Evolutionary conservation across 495 filamentous ascomycete genomes (phyloP).

Genomic region (Delitschia confertaspora): DNA sequence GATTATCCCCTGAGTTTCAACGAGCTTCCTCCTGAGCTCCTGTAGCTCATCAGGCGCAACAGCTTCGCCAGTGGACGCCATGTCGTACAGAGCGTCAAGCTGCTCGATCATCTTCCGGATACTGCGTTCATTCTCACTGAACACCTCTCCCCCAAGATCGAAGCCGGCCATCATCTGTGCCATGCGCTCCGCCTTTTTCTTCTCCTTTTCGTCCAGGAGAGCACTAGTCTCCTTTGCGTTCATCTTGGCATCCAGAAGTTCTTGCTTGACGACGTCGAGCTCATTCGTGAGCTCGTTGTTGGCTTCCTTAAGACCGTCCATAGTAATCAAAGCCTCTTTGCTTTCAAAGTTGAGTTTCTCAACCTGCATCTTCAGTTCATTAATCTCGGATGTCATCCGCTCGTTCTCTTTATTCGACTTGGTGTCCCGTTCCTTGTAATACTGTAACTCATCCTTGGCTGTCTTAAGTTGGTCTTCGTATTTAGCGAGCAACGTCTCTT

Average conservation of each 20-base stretch:
- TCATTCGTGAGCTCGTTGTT: conserved; percentile 86
- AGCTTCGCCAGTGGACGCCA: conserved; percentile 63
- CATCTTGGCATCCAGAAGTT: conserved; percentile 92
- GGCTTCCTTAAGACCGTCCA: conserved; percentile 93
- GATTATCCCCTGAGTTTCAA: conserved; percentile 86
- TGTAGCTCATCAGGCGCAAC: conserved; percentile 74
- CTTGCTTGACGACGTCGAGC: conserved; percentile 91
- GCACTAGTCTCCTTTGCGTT: conserved; percentile 85
- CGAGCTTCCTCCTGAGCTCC: conserved; percentile 62
- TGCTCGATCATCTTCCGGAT: conserved; percentile 73
- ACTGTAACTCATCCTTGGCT: conserved; percentile 70
- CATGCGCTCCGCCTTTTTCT: conserved; percentile 97
- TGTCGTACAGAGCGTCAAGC: conserved; percentile 67
- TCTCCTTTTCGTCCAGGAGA: conserved; percentile 88
- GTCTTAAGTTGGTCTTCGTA: conserved; percentile 71
- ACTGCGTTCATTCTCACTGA: conserved; percentile 81
- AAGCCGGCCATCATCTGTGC: conserved; percentile 99
- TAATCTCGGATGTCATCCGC: conserved; percentile 68
- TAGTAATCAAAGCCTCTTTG: conserved; percentile 93
- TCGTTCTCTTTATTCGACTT: conserved; percentile 83
- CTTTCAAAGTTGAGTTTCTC: conserved; percentile 91
- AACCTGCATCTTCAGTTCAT: conserved; percentile 89
- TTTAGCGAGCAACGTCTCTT: conserved; percentile 68
- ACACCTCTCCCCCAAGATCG: conserved; percentile 79
- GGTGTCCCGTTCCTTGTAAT: conserved; percentile 71